These are phyloP conservation scores for Amaranthus tricolor DNA, from an alignment of 179 eudicot species.

Conservation along the genomic window DNA sequence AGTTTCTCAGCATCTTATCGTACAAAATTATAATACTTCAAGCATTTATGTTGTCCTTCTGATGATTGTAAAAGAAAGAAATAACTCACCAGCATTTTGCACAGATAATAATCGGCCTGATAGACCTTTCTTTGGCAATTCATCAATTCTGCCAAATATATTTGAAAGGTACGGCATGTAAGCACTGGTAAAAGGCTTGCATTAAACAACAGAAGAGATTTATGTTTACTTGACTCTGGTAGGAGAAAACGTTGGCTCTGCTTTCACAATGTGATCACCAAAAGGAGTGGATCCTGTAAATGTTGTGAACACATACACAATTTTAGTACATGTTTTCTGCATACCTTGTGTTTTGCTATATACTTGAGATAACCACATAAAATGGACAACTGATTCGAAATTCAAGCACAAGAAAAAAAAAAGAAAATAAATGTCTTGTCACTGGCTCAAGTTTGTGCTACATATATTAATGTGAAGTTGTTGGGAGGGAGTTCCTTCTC, in stretches of 20 bases:
- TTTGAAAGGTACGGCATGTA: slow-evolving; percentile 17
- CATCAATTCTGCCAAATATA: slow-evolving; percentile 45
- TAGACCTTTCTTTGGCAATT: slow-evolving; percentile 47
- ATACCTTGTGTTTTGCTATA: not conserved
- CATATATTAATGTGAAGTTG: not conserved
- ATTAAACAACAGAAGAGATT: slow-evolving; percentile 12
- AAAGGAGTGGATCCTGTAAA: slow-evolving; percentile 36
- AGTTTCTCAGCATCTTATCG: slow-evolving; percentile 1
- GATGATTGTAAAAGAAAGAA: slow-evolving; percentile 1
- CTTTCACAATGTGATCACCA: slow-evolving; percentile 49
- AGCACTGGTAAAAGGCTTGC: slow-evolving; percentile 9
- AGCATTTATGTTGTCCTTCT: not conserved
- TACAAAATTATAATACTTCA: not conserved
- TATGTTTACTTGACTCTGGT: slow-evolving; percentile 51
- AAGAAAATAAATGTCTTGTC: not conserved
- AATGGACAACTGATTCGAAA: not conserved
- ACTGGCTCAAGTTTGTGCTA: not conserved
- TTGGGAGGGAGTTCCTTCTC: not conserved
- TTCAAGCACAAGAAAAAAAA: not conserved
- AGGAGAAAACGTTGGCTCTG: slow-evolving; percentile 56
- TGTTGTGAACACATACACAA: slow-evolving; percentile 15
- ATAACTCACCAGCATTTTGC: slow-evolving; percentile 39
- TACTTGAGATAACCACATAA: not conserved
- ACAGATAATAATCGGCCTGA: slow-evolving; percentile 45
- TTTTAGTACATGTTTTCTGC: not conserved